phyloP scores from a whole-genome alignment of 805 yeast genomes.

The Candida sonorensis region DNA sequence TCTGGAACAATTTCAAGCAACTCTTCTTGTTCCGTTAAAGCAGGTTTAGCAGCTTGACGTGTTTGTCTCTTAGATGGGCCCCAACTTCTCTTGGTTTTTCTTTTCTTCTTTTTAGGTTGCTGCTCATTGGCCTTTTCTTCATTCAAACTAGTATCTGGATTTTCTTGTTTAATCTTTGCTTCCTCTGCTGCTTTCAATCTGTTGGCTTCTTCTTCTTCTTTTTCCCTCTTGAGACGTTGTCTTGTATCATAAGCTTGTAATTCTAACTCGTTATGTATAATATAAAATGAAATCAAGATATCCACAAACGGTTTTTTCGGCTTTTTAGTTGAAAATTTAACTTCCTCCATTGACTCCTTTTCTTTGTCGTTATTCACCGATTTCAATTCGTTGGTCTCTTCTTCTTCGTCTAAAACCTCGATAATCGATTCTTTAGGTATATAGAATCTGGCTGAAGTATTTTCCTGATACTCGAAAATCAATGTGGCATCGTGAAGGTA shows the following conservation, averaged over 20 bases:
- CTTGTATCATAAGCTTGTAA: conserved; percentile 37
- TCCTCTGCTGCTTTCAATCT: conserved; percentile 21
- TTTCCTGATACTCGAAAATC: conserved; percentile 80
- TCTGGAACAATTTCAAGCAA: conserved; percentile 16
- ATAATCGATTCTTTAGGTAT: conserved; percentile 73
- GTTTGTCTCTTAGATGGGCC: conserved; percentile 23
- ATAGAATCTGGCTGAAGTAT: conserved; percentile 63
- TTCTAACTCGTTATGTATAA: conserved; percentile 46
- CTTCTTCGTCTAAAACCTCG: conserved; percentile 41
- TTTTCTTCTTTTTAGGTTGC: conserved; percentile 15
- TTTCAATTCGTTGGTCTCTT: no score
- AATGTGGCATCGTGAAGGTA: conserved; percentile 64
- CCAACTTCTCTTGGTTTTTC: conserved; percentile 24
- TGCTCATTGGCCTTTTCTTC: conserved; percentile 24
- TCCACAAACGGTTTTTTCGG: conserved; percentile 28
- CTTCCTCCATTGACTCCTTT: background rate
- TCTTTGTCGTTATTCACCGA: no score
- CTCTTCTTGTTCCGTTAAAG: conserved; percentile 12
- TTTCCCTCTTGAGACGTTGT: conserved; percentile 15
- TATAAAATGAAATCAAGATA: conserved; percentile 39
- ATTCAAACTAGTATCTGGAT: conserved; percentile 19
- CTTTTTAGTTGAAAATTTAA: conserved; percentile 4
- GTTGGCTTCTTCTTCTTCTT: conserved; percentile 25
- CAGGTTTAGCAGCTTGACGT: conserved; percentile 10
- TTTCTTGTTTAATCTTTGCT: conserved; percentile 16